Percentiles rank a stretch among this genome's conserved stretches.
phyloP scores from a whole-genome alignment of 768 basidiomycete genomes.

The Auricularia sp. region DNA sequence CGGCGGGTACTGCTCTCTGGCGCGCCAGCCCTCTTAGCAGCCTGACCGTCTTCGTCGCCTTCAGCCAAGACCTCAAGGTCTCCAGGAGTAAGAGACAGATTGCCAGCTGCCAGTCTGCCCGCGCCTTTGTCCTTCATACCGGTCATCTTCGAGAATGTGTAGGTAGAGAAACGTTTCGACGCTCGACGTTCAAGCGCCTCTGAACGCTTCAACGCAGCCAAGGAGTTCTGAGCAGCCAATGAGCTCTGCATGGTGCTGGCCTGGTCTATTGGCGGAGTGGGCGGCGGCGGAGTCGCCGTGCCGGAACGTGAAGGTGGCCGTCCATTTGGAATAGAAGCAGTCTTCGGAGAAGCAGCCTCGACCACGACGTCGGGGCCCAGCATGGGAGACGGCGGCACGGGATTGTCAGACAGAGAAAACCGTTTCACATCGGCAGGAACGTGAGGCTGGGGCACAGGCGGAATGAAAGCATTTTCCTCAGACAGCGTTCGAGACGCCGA shows the following conservation, averaged over 20 bases:
- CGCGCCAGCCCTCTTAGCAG: constrained; percentile 12
- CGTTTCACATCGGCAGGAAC: constrained; percentile 66
- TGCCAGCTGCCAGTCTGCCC: constrained; percentile 56
- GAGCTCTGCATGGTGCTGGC: constrained; percentile 3
- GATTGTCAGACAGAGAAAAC: constrained; percentile 70
- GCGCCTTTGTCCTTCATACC: constrained; percentile 39
- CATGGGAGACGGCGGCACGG: constrained; percentile 31
- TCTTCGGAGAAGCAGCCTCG: constrained; percentile 27
- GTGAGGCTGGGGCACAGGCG: constrained; percentile 16
- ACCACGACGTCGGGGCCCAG: constrained; percentile 44
- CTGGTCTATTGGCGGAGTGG: constrained; percentile 27
- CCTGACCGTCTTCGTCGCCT: constrained; percentile 51
- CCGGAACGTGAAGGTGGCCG: background rate
- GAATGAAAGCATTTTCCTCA: background rate
- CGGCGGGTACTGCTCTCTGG: constrained; percentile 1
- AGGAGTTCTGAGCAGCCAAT: constrained; percentile 65
- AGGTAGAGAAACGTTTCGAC: constrained; percentile 91
- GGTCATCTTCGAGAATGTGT: constrained; percentile 91
- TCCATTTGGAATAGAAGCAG: background rate
- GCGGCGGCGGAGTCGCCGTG: constrained; percentile 22
- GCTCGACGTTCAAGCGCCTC: constrained; percentile 85
- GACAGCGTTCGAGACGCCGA: background rate
- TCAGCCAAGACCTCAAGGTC: constrained; percentile 69
- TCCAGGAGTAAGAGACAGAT: constrained; percentile 50
- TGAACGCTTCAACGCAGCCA: constrained; percentile 80